Evolutionary conservation across 1,284 basidiomycete species (phyloP).

Genomic region (Fomitiporia mediterranea): DNA sequence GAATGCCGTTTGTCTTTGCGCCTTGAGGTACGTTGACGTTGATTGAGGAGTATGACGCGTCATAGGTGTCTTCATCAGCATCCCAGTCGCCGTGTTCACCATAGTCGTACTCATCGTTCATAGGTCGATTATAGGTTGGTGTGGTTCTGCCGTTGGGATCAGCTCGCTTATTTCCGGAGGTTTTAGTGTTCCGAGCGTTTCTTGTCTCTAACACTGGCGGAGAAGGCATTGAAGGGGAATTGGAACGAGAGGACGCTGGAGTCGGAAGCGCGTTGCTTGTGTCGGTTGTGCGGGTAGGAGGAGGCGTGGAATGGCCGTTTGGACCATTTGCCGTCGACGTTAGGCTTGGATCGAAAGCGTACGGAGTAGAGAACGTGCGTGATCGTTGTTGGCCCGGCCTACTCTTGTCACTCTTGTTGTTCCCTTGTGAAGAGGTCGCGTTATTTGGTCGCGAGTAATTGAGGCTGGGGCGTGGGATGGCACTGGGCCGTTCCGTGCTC

Average conservation of each 20-base stretch:
- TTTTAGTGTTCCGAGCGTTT: conserved; percentile 47
- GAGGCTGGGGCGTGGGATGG: conserved; percentile 45
- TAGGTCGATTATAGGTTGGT: conserved; percentile 7
- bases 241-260: conserved; percentile 34
- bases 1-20: conserved; percentile 14
- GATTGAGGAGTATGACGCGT: conserved; percentile 17
- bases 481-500: conserved; percentile 35
- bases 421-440: conserved; percentile 7
- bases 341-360: conserved; percentile 29
- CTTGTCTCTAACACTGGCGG: conserved; percentile 30
- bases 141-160: not conserved
- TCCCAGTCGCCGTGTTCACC: not conserved
- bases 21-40: not conserved
- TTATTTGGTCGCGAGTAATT: conserved; percentile 27
- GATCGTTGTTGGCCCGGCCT: conserved; percentile 32
- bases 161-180: conserved; percentile 18
- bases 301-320: not conserved
- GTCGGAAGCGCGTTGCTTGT: conserved; percentile 30
- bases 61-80: conserved; percentile 2
- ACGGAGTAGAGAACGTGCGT: conserved; percentile 61
- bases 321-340: conserved; percentile 1
- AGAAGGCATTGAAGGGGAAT: conserved; percentile 30
- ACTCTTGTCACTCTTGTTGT: conserved; percentile 16
- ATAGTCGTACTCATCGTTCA: not conserved
- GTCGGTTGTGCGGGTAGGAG: conserved; percentile 23